phyloP scores from a whole-genome alignment of 345 rosid species.

The Noccaea bulbosa region DNA sequence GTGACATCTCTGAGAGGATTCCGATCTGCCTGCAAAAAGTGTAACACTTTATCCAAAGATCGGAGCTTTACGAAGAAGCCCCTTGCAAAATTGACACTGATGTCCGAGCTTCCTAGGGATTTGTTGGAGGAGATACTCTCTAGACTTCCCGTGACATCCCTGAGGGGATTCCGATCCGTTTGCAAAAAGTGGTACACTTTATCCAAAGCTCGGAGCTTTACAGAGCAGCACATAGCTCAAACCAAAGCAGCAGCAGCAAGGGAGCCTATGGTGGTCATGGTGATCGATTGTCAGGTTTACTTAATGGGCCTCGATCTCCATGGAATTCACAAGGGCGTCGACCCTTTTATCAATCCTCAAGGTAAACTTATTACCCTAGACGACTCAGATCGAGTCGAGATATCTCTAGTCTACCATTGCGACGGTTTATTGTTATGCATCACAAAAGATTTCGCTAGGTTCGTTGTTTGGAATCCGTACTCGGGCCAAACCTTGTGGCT shows the following conservation, averaged over 20 bases:
- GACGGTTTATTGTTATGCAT: slow-evolving; percentile 12
- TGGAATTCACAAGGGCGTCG: not conserved
- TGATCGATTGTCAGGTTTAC: slow-evolving; percentile 9
- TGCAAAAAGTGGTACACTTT: slow-evolving; percentile 14
- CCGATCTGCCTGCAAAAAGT: too few relatives aligned
- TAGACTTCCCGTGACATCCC: slow-evolving; percentile 13
- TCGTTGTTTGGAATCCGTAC: slow-evolving; percentile 10
- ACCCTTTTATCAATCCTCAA: not conserved
- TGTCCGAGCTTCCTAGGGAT: not conserved
- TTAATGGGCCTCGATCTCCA: not conserved
- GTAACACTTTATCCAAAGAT: too few relatives aligned
- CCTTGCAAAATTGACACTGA: too few relatives aligned
- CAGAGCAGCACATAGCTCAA: not conserved
- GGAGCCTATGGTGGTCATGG: slow-evolving; percentile 11
- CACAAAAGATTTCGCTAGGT: not conserved
- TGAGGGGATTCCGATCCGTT: not conserved
- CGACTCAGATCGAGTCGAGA: not conserved
- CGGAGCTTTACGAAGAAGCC: too few relatives aligned
- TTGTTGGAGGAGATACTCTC: not conserved
- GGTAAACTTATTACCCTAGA: slow-evolving; percentile 5
- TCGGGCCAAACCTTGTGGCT: slow-evolving; percentile 12
- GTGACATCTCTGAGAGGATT: too few relatives aligned
- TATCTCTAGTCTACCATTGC: not conserved
- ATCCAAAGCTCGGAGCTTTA: not conserved
- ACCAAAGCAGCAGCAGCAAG: not conserved